These are phyloP conservation scores for Lasiodiplodia gonubiensis DNA, from an alignment of 2,329 filamentous ascomycete species.

Conservation along the genomic window DNA sequence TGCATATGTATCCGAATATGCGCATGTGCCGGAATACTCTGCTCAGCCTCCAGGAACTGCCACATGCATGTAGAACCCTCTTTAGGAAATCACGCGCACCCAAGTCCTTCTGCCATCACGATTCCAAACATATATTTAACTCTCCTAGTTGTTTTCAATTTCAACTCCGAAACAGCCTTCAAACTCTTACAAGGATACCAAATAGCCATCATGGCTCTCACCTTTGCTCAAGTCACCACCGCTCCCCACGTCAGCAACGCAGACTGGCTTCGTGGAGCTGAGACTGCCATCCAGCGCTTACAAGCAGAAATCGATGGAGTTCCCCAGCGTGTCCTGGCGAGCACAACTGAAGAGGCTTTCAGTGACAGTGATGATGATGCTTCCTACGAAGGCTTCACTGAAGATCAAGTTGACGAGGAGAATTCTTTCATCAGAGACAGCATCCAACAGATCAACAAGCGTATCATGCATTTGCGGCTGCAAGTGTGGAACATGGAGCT, in stretches of 20 bases:
- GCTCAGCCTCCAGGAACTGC: no score
- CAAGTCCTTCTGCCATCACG: no score
- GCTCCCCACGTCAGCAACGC: not conserved
- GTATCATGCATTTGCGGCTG: not conserved
- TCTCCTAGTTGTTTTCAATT: no score
- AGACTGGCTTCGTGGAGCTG: not conserved
- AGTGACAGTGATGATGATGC: not conserved
- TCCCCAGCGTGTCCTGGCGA: not conserved
- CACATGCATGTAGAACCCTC: no score
- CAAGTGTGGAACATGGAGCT: not conserved
- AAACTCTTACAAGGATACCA: not conserved
- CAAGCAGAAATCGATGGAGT: not conserved
- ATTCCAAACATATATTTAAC: no score
- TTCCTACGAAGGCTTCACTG: not conserved
- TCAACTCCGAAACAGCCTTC: no score
- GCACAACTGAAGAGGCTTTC: rapidly evolving
- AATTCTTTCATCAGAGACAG: not conserved
- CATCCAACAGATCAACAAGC: not conserved
- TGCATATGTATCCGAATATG: no score
- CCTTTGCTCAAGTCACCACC: not conserved
- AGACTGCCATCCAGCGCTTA: not conserved
- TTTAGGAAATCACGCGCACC: no score
- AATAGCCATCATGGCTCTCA: not conserved
- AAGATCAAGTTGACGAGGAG: not conserved
- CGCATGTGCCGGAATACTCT: no score